Evolutionary conservation across 768 basidiomycete genomes (phyloP).

Genomic region (Tricholoma sp.): DNA sequence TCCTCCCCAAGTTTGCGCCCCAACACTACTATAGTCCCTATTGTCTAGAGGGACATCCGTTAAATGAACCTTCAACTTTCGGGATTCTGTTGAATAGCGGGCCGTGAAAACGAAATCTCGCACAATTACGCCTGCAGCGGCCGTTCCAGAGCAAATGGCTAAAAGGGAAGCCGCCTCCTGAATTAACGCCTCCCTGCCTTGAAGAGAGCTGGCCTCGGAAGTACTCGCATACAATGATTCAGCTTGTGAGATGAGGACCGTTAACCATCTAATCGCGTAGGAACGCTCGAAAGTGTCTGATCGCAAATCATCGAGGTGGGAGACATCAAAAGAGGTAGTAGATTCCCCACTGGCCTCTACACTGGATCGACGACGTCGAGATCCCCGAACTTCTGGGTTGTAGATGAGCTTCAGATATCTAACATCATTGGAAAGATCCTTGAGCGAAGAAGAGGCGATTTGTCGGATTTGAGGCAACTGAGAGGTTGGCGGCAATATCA

Average conservation of each 20-base stretch:
- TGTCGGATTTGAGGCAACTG: constrained; percentile 48
- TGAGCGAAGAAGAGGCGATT: constrained; percentile 29
- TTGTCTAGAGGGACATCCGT: constrained; percentile 69
- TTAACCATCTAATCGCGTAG: constrained; percentile 72
- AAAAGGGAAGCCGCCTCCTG: constrained; percentile 55
- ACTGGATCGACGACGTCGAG: constrained; percentile 31
- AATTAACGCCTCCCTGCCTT: constrained; percentile 34
- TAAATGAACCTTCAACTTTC: constrained; percentile 36
- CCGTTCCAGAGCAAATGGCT: constrained; percentile 59
- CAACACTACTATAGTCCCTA: constrained; percentile 65
- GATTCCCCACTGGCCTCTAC: neutral
- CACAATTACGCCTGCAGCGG: constrained; percentile 53
- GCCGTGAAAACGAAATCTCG: constrained; percentile 47
- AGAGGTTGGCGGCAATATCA: constrained; percentile 38
- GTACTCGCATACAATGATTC: constrained; percentile 9
- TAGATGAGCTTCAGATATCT: constrained; percentile 50
- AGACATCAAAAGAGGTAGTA: neutral
- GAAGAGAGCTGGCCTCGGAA: neutral
- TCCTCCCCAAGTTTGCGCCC: constrained; percentile 87
- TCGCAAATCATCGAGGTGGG: constrained; percentile 29
- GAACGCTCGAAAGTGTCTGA: constrained; percentile 65
- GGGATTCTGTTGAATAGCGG: constrained; percentile 6
- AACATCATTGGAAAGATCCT: constrained; percentile 40
- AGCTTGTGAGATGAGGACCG: constrained; percentile 46
- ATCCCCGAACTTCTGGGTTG: constrained; percentile 58